Evolutionary conservation across 2,329 filamentous ascomycete species (phyloP).

Genomic region (Microdochium nivale): DNA sequence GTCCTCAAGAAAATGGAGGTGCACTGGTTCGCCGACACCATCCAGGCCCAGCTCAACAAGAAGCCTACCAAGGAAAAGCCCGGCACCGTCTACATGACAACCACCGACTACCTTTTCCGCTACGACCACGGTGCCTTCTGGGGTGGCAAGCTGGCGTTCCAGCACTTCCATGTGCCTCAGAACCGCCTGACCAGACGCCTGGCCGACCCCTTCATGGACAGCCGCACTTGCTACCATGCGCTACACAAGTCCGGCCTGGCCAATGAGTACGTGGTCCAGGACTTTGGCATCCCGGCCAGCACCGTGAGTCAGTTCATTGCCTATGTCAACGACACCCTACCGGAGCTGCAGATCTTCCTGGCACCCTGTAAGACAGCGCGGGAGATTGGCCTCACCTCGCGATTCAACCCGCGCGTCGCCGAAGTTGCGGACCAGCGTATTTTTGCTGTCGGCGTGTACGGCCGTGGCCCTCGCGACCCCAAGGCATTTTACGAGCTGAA

Average conservation of each 20-base stretch:
- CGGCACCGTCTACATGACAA: conserved; percentile 28
- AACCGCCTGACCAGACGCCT: conserved; percentile 39
- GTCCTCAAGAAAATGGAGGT: conserved; percentile 21
- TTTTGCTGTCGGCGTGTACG: conserved; percentile 38
- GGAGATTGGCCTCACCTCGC: conserved; percentile 21
- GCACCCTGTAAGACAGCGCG: conserved; percentile 16
- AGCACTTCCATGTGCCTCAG: conserved; percentile 42
- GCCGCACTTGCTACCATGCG: conserved; percentile 42
- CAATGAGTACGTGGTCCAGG: conserved; percentile 40
- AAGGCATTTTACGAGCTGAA: conserved; percentile 36
- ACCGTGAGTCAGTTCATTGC: conserved; percentile 16
- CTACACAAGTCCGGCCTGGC: conserved; percentile 39
- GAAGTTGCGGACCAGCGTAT: conserved; percentile 22
- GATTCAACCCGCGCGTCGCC: conserved; percentile 21
- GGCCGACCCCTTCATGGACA: conserved; percentile 43
- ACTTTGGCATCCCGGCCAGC: conserved; percentile 26
- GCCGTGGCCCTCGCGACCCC: conserved; percentile 23
- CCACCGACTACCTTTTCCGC: conserved; percentile 46
- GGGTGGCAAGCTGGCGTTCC: conserved; percentile 40
- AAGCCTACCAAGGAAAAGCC: conserved; percentile 11
- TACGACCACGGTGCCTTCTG: conserved; percentile 50
- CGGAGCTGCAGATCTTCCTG: conserved; percentile 20
- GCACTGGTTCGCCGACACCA: conserved; percentile 20
- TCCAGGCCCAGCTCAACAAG: conserved; percentile 14
- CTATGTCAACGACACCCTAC: conserved; percentile 19